Conservation (phyloP, 139 green algal genomes). For the Chlamydomonas sp. region DNA sequence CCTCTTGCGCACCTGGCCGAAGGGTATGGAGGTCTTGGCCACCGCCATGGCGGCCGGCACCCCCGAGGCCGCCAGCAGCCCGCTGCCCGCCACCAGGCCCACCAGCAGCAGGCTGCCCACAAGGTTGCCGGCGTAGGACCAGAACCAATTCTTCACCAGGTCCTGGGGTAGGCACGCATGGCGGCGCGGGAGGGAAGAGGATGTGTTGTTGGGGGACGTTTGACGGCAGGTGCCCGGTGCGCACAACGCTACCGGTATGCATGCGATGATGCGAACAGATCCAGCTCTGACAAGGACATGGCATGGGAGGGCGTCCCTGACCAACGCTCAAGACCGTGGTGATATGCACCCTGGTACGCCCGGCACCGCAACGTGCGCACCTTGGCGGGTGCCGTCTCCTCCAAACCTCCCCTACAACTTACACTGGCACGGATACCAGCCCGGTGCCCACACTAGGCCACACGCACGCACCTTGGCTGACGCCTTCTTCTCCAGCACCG, state of each 20-base stretch:
- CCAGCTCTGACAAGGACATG: no score
- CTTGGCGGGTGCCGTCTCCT: not conserved
- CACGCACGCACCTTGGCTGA: constrained; percentile 9
- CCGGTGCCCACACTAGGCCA: not conserved
- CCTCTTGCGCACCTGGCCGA: constrained; percentile 37
- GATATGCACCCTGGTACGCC: not conserved
- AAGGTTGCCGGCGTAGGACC: constrained; percentile 86
- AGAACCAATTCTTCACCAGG: constrained; percentile 80
- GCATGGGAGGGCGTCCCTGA: no score
- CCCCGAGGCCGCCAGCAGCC: constrained; percentile 55
- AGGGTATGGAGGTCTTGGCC: constrained; percentile 51
- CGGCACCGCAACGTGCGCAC: not conserved
- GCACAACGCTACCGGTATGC: not conserved
- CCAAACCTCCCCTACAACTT: not conserved
- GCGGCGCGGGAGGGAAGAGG: not conserved
- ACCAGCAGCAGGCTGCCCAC: constrained; percentile 77
- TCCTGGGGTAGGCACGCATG: constrained; percentile 51
- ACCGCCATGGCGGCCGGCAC: constrained; percentile 56
- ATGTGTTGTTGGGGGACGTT: not conserved
- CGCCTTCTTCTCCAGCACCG: constrained; percentile 71
- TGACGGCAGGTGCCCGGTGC: not conserved
- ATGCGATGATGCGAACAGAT: no score
- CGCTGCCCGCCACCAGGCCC: constrained; percentile 63
- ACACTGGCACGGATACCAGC: constrained; percentile 48
- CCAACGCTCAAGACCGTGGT: no score